A percentile compares a stretch with the other conserved stretches of the same genome.
phyloP scores from a whole-genome alignment of 768 basidiomycete species.

The Glaciozyma martinii region DNA sequence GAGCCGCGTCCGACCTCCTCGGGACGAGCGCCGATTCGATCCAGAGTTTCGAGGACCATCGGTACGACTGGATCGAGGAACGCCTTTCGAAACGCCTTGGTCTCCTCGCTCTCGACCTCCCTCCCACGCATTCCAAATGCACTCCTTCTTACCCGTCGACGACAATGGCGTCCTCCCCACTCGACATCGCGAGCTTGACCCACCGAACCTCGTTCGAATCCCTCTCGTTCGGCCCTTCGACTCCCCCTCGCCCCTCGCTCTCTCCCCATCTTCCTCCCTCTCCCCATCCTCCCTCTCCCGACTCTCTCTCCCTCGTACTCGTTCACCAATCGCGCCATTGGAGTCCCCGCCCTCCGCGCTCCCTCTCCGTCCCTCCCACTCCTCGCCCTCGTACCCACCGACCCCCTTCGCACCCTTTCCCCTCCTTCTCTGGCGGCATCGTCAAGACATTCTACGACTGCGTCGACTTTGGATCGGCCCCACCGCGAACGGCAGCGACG shows the following conservation, averaged over 20 bases:
- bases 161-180: neutral
- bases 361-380: neutral
- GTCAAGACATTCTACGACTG: neutral
- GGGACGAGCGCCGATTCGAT: slow-evolving; percentile 1
- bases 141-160: neutral
- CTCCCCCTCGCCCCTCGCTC: neutral
- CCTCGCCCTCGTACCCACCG: neutral
- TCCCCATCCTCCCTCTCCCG: neutral
- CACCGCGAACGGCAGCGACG: neutral
- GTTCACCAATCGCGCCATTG: neutral
- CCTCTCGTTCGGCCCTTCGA: neutral
- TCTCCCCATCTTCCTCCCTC: neutral
- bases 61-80: neutral
- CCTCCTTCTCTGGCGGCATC: neutral
- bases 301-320: neutral
- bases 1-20: neutral
- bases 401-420: neutral
- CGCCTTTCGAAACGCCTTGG: neutral
- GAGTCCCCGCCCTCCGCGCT: neutral
- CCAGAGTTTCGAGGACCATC: neutral
- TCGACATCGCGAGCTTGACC: neutral
- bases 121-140: neutral
- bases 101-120: neutral
- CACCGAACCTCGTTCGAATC: neutral
- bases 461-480: neutral